These are phyloP conservation scores for Fraxinus cuspidata DNA, from an alignment of 257 asterid genomes.

Conservation along the genomic window DNA sequence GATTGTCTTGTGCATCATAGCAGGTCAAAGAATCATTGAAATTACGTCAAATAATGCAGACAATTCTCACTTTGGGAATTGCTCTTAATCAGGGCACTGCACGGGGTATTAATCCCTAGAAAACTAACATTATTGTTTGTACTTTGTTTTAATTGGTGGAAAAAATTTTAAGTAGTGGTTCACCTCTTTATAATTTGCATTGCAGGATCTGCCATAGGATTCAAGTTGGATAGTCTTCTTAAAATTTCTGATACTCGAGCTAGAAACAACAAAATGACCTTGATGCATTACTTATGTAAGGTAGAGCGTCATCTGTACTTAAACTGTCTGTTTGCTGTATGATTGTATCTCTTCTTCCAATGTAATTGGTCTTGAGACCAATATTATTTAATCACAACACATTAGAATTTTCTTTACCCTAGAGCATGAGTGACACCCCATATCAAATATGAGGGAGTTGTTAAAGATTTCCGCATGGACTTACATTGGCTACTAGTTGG, in stretches of 20 bases:
- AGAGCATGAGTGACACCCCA: neutral
- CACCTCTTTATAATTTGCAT: constrained; percentile 25
- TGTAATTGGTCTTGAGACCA: constrained; percentile 12
- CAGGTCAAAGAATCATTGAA: constrained; percentile 88
- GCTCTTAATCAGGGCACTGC: constrained; percentile 98
- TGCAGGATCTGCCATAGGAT: constrained; percentile 95
- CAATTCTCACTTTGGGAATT: constrained; percentile 92
- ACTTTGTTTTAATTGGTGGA: constrained; percentile 17
- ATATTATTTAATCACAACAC: neutral
- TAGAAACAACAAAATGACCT: constrained; percentile 91
- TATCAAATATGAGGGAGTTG: neutral
- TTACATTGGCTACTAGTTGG: neutral
- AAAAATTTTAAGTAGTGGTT: constrained; percentile 18
- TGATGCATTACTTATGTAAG: constrained; percentile 97
- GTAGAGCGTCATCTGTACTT: constrained; percentile 39
- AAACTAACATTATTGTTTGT: constrained; percentile 13
- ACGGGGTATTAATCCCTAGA: constrained; percentile 57
- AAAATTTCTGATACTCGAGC: constrained; percentile 99
- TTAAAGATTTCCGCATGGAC: neutral
- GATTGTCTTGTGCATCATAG: constrained; percentile 31
- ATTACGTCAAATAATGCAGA: constrained; percentile 94
- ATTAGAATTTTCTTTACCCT: neutral
- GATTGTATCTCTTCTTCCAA: constrained; percentile 17
- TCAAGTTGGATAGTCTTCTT: constrained; percentile 96
- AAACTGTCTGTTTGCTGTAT: constrained; percentile 15